These are phyloP conservation scores for Sphenostylis stenocarpa DNA, from an alignment of 306 rosid species.

Conservation along the genomic window DNA sequence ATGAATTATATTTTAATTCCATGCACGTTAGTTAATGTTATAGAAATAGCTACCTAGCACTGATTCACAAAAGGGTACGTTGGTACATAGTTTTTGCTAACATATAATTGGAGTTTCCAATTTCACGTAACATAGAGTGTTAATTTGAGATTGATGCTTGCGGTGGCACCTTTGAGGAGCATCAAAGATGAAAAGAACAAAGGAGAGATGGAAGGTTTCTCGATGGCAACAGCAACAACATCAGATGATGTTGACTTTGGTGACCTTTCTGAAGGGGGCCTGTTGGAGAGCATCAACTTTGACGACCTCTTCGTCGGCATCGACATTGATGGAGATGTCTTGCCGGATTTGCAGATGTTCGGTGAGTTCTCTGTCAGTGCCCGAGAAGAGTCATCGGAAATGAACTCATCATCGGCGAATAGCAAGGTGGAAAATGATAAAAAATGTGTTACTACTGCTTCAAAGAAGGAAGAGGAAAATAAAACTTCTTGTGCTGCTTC, in stretches of 20 bases:
- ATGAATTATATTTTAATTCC: background rate
- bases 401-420: slow-evolving; percentile 43
- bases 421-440: background rate
- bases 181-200: slow-evolving; percentile 54
- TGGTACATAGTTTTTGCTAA: background rate
- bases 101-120: background rate
- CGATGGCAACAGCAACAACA: slow-evolving; percentile 31
- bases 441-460: background rate
- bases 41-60: background rate
- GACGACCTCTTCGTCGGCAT: slow-evolving; percentile 72
- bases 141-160: slow-evolving; percentile 61
- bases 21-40: slow-evolving; percentile 7
- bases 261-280: slow-evolving; percentile 54
- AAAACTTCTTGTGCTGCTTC: slow-evolving; percentile 34
- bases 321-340: slow-evolving; percentile 54
- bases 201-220: slow-evolving; percentile 60
- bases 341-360: slow-evolving; percentile 81
- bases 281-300: slow-evolving; percentile 73
- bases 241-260: slow-evolving; percentile 37
- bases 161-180: slow-evolving; percentile 64
- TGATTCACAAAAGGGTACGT: background rate
- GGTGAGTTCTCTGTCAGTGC: slow-evolving; percentile 53
- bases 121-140: background rate
- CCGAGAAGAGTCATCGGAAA: slow-evolving; percentile 60
- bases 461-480: slow-evolving; percentile 40